Percentiles rank a stretch among this genome's conserved stretches.
Conservation (phyloP, 345 rosid species). For the Pistacia integerrima region DNA sequence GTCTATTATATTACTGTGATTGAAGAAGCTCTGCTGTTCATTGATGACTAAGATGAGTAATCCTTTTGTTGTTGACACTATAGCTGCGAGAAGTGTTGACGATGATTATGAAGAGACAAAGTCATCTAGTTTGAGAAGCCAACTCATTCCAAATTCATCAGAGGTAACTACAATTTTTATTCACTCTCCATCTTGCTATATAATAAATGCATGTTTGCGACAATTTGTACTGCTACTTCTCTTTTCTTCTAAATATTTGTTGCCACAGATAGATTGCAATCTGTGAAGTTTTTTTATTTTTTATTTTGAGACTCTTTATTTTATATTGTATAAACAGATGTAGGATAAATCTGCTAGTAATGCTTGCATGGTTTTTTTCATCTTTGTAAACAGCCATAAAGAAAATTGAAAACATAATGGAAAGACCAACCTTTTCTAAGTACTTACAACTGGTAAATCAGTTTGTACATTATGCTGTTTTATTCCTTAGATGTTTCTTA, state of each 20-base stretch:
- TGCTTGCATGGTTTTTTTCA: neutral
- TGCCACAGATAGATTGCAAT: neutral
- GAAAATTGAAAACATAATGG: neutral
- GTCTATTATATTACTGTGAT: neutral
- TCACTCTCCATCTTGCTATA: neutral
- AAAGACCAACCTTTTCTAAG: neutral
- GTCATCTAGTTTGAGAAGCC: conserved; percentile 42
- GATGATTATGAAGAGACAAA: conserved; percentile 38
- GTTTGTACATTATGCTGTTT: neutral
- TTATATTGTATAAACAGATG: neutral
- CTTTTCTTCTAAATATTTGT: neutral
- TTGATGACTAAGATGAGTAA: conserved; percentile 1
- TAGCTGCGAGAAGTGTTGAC: conserved; percentile 32
- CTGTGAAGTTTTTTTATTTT: neutral
- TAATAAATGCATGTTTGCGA: neutral
- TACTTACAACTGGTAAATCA: neutral
- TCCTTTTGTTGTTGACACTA: conserved; percentile 11
- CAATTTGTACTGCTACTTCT: neutral
- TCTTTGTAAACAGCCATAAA: neutral
- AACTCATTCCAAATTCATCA: conserved; percentile 52
- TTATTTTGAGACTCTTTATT: neutral
- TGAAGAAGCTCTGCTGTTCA: neutral
- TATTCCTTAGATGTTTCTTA: neutral
- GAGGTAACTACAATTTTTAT: conserved; percentile 43
- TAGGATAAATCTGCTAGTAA: neutral